These are phyloP conservation scores for Ophiostoma populinum DNA, from an alignment of 2,329 filamentous ascomycete genomes.

Conservation along the genomic window DNA sequence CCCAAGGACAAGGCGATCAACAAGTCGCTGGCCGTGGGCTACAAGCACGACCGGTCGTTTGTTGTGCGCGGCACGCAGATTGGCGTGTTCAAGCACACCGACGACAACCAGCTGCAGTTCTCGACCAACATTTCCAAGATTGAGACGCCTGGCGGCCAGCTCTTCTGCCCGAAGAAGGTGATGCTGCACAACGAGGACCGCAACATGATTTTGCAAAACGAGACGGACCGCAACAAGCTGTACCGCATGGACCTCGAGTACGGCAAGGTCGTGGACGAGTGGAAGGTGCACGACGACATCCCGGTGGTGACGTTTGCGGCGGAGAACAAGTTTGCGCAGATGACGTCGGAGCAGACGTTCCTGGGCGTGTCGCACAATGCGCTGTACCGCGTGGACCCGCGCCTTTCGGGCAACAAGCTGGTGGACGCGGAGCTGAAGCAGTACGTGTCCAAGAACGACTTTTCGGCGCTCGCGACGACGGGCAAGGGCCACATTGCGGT, in stretches of 20 bases:
- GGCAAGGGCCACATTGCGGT: constrained; percentile 95
- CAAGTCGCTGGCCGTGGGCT: constrained; percentile 90
- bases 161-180: constrained; percentile 90
- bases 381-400: constrained; percentile 84
- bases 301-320: constrained; percentile 82
- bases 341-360: constrained; percentile 90
- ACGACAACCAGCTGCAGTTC: constrained; percentile 85
- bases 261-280: constrained; percentile 95
- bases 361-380: constrained; percentile 85
- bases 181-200: constrained; percentile 87
- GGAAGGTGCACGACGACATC: constrained; percentile 96
- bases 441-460: constrained; percentile 92
- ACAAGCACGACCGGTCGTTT: constrained; percentile 93
- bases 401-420: constrained; percentile 75
- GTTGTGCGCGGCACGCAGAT: constrained; percentile 96
- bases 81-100: constrained; percentile 93
- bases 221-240: constrained; percentile 68
- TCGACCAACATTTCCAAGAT: constrained; percentile 96
- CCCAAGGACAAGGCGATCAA: constrained; percentile 58
- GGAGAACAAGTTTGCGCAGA: constrained; percentile 95
- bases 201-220: constrained; percentile 78
- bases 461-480: constrained; percentile 84
- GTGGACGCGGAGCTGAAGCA: constrained; percentile 90
- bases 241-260: constrained; percentile 97
- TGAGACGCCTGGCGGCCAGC: constrained; percentile 66